Evolutionary conservation across 257 asterid genomes (phyloP).

Genomic region (Primulina tabacum): DNA sequence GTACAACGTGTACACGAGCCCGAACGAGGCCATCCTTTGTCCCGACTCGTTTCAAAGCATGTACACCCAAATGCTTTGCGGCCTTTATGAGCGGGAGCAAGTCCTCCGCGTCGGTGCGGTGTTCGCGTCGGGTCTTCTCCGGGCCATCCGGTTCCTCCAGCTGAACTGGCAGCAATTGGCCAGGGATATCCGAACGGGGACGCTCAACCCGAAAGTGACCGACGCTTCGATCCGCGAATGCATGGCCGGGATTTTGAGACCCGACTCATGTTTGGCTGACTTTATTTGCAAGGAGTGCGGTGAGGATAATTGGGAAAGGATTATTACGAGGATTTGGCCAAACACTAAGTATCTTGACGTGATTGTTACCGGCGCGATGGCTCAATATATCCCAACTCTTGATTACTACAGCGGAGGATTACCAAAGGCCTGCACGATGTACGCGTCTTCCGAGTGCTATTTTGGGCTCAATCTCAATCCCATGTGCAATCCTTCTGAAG

Average conservation of each 20-base stretch:
- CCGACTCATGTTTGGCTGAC: conserved; percentile 36
- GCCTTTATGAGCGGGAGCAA: conserved; percentile 37
- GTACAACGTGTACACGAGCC: conserved; percentile 38
- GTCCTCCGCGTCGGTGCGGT: conserved; percentile 42
- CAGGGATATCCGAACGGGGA: conserved; percentile 37
- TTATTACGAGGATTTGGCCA: conserved; percentile 44
- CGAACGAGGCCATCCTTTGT: conserved; percentile 40
- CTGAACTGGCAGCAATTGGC: conserved; percentile 34
- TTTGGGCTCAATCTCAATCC: conserved; percentile 44
- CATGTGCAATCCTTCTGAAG: conserved; percentile 32
- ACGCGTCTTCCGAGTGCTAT: conserved; percentile 43
- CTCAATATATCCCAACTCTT: conserved; percentile 40
- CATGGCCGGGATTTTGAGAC: conserved; percentile 30
- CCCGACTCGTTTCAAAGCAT: conserved; percentile 41
- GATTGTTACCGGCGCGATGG: conserved; percentile 46
- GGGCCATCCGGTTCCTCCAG: conserved; percentile 39
- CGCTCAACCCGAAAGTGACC: conserved; percentile 24
- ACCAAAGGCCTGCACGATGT: conserved; percentile 38
- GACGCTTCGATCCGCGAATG: conserved; percentile 25
- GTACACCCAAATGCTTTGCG: conserved; percentile 47
- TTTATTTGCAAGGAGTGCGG: conserved; percentile 29
- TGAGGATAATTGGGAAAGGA: conserved; percentile 33
- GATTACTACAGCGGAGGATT: conserved; percentile 43
- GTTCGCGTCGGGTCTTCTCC: conserved; percentile 42
- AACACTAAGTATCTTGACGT: conserved; percentile 38